Conservation (phyloP, 495 filamentous ascomycete genomes). For the Podospora pseudocomata region DNA sequence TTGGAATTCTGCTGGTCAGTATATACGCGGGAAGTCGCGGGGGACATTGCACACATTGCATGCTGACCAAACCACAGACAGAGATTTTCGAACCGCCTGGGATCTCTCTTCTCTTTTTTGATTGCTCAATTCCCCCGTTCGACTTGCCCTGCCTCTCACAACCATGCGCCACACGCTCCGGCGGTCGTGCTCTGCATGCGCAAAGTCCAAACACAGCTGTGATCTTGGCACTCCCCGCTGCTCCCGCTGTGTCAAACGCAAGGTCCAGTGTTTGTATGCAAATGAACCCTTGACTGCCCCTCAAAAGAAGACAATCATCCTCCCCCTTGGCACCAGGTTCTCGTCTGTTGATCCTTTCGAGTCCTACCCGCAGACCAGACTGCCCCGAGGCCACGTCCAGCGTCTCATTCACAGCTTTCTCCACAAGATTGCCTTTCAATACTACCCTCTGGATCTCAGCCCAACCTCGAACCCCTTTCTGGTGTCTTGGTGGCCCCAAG, state of each 20-base stretch:
- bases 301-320: not conserved
- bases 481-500: conserved; percentile 53
- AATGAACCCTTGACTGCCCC: conserved; percentile 42
- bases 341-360: conserved; percentile 48
- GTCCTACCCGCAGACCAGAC: conserved; percentile 48
- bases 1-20: not conserved
- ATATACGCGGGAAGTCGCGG: not conserved
- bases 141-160: not conserved
- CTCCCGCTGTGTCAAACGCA: conserved; percentile 47
- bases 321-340: conserved; percentile 6
- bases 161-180: conserved; percentile 47
- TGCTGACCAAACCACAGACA: not conserved
- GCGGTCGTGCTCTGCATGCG: conserved; percentile 49
- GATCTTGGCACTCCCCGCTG: conserved; percentile 48
- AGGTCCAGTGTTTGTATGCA: conserved; percentile 43
- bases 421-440: conserved; percentile 52
- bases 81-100: not conserved
- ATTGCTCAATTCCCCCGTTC: not conserved
- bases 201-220: conserved; percentile 48
- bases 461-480: conserved; percentile 49
- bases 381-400: conserved; percentile 44
- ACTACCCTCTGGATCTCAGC: conserved; percentile 51
- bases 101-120: not conserved
- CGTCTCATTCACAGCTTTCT: conserved; percentile 50
- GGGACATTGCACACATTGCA: not conserved